Conservation (phyloP, 495 filamentous ascomycete genomes). For the Aspergillus wentii region DNA sequence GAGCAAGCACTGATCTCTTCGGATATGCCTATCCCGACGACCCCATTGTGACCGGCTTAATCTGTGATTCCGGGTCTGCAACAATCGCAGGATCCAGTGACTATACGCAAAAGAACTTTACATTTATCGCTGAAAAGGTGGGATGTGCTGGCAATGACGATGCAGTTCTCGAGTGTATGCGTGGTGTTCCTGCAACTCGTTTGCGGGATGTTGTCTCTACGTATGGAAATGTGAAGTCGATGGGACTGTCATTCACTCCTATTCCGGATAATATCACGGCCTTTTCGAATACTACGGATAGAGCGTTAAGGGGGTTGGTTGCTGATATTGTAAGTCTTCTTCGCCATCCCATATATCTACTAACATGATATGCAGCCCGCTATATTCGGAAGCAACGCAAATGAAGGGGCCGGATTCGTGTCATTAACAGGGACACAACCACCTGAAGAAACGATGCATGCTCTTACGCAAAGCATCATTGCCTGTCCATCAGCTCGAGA, state of each 20-base stretch:
- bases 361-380: too few relatives aligned
- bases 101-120: constrained; percentile 25
- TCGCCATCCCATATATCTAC: too few relatives aligned
- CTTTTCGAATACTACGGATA: too few relatives aligned
- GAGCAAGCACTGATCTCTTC: constrained; percentile 34
- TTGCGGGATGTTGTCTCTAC: constrained; percentile 28
- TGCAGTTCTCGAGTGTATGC: constrained; percentile 41
- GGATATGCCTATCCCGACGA: constrained; percentile 38
- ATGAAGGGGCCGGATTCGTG: too few relatives aligned
- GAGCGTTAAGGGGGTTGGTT: too few relatives aligned
- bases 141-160: constrained; percentile 33
- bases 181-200: constrained; percentile 19
- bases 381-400: too few relatives aligned
- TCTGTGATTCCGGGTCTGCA: constrained; percentile 38
- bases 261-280: constrained; percentile 10
- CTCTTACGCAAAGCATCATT: too few relatives aligned
- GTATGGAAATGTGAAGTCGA: constrained; percentile 3
- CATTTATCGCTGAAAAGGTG: constrained; percentile 32
- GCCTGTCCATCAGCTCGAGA: too few relatives aligned
- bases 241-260: constrained; percentile 6
- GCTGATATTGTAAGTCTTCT: too few relatives aligned
- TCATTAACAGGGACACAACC: too few relatives aligned
- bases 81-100: not conserved
- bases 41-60: constrained; percentile 34
- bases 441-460: too few relatives aligned